Conservation (phyloP, 2,329 filamentous ascomycete genomes). For the Hymenoscyphus salicellus region DNA sequence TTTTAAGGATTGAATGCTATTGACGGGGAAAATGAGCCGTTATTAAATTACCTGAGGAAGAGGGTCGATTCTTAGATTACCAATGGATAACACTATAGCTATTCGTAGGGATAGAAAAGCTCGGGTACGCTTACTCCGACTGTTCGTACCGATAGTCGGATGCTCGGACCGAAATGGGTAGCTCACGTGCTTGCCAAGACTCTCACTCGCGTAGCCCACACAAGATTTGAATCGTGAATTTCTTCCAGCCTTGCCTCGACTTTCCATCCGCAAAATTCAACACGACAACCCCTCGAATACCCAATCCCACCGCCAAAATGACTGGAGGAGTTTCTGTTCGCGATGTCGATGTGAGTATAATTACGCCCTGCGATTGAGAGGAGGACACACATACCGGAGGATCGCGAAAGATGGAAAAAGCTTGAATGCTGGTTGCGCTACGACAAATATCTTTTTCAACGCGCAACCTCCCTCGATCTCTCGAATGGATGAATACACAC, state of each 20-base stretch:
- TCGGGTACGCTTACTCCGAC: no score
- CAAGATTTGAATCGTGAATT: slow-evolving; percentile 1
- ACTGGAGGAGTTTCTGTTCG: slow-evolving; percentile 75
- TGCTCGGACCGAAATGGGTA: no score
- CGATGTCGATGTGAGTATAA: slow-evolving; percentile 74
- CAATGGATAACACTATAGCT: no score
- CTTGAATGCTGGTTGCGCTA: slow-evolving; percentile 8
- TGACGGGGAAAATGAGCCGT: no score
- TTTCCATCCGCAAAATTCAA: slow-evolving; percentile 9
- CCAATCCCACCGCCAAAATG: slow-evolving; percentile 64
- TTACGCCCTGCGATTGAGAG: slow-evolving; percentile 23
- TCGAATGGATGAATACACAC: slow-evolving; percentile 31
- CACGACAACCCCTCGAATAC: slow-evolving; percentile 25
- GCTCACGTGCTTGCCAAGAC: neutral
- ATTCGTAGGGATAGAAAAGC: no score
- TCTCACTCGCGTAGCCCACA: neutral
- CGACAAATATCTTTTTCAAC: slow-evolving; percentile 4
- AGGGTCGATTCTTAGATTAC: no score
- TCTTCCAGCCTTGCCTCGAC: neutral
- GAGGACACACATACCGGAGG: slow-evolving; percentile 8
- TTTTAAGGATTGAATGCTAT: no score
- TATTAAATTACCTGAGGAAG: no score
- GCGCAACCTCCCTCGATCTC: slow-evolving; percentile 22
- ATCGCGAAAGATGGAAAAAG: slow-evolving; percentile 13
- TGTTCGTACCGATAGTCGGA: no score